Percentiles rank a stretch among this genome's conserved stretches.
Evolutionary conservation across 805 yeast species (phyloP).

Genomic region (Ogataea pignaliae): DNA sequence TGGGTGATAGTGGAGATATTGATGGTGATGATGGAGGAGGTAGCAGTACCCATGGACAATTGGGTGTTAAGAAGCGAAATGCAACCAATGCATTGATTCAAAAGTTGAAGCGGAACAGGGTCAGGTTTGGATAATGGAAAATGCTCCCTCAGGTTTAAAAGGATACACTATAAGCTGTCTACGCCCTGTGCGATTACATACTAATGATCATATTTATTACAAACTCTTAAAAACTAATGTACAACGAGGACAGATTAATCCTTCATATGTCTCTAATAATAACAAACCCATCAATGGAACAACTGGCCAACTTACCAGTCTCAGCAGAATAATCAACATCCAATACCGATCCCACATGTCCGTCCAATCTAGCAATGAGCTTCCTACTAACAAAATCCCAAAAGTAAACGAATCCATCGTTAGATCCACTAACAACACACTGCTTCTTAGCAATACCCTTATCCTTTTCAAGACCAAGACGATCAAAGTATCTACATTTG

Average conservation of each 20-base stretch:
- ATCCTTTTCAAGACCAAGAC: constrained; percentile 25
- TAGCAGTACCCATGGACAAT: no score
- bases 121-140: constrained; percentile 12
- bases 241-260: no score
- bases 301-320: constrained; percentile 37
- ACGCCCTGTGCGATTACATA: no score
- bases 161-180: no score
- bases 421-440: constrained; percentile 53
- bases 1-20: constrained; percentile 4
- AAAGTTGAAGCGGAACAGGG: constrained; percentile 14
- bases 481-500: constrained; percentile 42
- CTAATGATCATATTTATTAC: not conserved
- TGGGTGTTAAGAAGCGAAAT: not conserved
- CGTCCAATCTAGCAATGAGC: constrained; percentile 44
- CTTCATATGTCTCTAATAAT: constrained; percentile 37
- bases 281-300: constrained; percentile 54
- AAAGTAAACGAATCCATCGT: constrained; percentile 49
- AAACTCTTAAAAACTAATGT: not conserved
- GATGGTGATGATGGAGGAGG: constrained; percentile 7
- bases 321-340: constrained; percentile 45
- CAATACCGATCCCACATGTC: constrained; percentile 59
- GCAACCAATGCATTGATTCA: constrained; percentile 8
- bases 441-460: constrained; percentile 2
- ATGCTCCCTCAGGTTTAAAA: no score
- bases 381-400: constrained; percentile 58